Evolutionary conservation across 768 basidiomycete genomes (phyloP).

Genomic region (Leccinum pellstonianum): DNA sequence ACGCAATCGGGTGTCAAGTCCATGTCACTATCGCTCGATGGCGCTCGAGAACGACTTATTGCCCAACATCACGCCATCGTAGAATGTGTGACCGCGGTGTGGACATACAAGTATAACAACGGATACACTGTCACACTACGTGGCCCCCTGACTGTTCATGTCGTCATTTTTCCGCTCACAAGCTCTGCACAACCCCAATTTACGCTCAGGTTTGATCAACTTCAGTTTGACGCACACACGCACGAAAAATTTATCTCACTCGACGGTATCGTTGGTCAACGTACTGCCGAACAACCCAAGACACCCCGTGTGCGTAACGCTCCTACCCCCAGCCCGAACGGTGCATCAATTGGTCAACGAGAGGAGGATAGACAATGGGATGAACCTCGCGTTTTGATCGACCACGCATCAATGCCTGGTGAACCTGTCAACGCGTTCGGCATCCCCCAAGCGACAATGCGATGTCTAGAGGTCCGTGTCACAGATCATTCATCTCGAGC

Average conservation of each 20-base stretch:
- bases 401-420: constrained; percentile 65
- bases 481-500: neutral
- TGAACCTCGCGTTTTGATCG: constrained; percentile 60
- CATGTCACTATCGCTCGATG: constrained; percentile 78
- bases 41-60: constrained; percentile 66
- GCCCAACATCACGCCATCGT: constrained; percentile 50
- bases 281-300: constrained; percentile 43
- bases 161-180: constrained; percentile 37
- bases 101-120: constrained; percentile 80
- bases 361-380: constrained; percentile 66
- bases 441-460: constrained; percentile 86
- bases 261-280: constrained; percentile 55
- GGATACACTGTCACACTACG: constrained; percentile 77
- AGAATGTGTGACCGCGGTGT: constrained; percentile 70
- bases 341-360: constrained; percentile 24
- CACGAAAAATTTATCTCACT: constrained; percentile 77
- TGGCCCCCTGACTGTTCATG: constrained; percentile 70
- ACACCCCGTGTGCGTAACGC: constrained; percentile 35
- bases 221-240: constrained; percentile 68
- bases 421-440: constrained; percentile 89
- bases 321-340: constrained; percentile 36
- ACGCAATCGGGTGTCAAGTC: constrained; percentile 83
- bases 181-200: constrained; percentile 23
- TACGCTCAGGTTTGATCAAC: constrained; percentile 65
- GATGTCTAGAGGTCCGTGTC: constrained; percentile 70